Percentiles rank a stretch among this genome's conserved stretches.
These are phyloP conservation scores for Coprinellus micaceus DNA, from an alignment of 768 basidiomycete genomes.

Conservation along the genomic window DNA sequence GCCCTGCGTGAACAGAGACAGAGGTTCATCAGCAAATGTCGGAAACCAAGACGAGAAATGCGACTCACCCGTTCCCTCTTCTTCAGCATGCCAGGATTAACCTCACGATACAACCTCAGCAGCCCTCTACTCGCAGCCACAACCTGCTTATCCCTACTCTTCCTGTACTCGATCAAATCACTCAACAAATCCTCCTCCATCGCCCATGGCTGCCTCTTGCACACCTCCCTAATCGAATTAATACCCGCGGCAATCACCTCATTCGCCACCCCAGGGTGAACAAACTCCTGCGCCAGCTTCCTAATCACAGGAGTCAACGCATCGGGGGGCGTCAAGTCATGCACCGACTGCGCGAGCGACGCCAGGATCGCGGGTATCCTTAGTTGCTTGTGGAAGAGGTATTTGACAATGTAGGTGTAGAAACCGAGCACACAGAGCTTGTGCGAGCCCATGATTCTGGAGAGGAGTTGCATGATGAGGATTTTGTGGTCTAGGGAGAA, in stretches of 20 bases:
- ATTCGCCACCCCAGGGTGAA: conserved; percentile 93
- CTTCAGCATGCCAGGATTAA: conserved; percentile 91
- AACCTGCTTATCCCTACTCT: conserved; percentile 92
- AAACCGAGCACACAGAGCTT: conserved; percentile 91
- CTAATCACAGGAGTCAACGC: conserved; percentile 82
- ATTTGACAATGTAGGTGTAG: conserved; percentile 95
- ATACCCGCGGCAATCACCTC: conserved; percentile 97
- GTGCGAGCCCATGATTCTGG: conserved; percentile 89
- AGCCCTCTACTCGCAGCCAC: conserved; percentile 85
- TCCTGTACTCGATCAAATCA: conserved; percentile 92
- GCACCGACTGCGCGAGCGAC: conserved; percentile 89
- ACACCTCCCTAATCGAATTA: conserved; percentile 94
- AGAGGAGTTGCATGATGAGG: conserved; percentile 92
- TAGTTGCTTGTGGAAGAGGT: conserved; percentile 88
- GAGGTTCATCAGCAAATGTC: neutral
- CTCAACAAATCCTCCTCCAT: conserved; percentile 94
- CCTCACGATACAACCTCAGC: conserved; percentile 89
- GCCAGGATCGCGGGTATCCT: conserved; percentile 92
- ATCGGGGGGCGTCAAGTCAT: conserved; percentile 94
- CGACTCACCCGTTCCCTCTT: conserved; percentile 69
- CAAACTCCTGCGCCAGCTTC: conserved; percentile 93
- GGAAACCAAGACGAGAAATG: neutral
- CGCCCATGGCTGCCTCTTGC: conserved; percentile 89
- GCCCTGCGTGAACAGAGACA: no score
- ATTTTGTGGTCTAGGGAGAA: conserved; percentile 97